Percentiles rank a stretch among this genome's conserved stretches.
These are phyloP conservation scores for Populus euphratica DNA, from an alignment of 345 rosid species.

Conservation along the genomic window DNA sequence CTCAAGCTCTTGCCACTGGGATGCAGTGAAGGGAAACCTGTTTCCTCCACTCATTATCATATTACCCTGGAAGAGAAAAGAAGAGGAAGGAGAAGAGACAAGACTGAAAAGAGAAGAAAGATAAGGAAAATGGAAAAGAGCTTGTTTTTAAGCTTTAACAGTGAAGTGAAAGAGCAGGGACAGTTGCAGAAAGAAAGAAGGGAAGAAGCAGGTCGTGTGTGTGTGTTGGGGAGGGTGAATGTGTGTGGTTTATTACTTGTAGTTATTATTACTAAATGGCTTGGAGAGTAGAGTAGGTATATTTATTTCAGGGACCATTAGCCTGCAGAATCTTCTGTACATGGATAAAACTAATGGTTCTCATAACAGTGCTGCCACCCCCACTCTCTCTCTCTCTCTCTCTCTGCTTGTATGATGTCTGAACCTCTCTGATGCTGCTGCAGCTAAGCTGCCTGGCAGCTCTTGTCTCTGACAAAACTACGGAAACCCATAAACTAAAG, in stretches of 20 bases:
- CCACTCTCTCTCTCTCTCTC: slow-evolving; percentile 13
- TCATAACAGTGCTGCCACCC: slow-evolving; percentile 40
- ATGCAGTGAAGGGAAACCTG: slow-evolving; percentile 68
- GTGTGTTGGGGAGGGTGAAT: neutral
- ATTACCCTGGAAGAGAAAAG: neutral
- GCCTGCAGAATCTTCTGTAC: slow-evolving; percentile 62
- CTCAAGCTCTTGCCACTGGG: slow-evolving; percentile 92
- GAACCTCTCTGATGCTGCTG: slow-evolving; percentile 43
- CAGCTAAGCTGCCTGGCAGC: slow-evolving; percentile 48
- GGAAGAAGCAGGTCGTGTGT: neutral
- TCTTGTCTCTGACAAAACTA: slow-evolving; percentile 70
- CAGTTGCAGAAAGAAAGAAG: slow-evolving; percentile 3
- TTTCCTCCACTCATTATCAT: slow-evolving; percentile 34
- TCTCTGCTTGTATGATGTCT: slow-evolving; percentile 40
- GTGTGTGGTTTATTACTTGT: neutral
- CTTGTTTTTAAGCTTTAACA: neutral
- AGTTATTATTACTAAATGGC: neutral
- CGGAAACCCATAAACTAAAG: slow-evolving; percentile 68
- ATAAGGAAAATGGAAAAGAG: neutral
- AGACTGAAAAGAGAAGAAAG: neutral
- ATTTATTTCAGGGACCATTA: slow-evolving; percentile 66
- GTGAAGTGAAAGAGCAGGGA: slow-evolving; percentile 4
- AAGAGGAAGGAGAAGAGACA: neutral
- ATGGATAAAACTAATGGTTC: slow-evolving; percentile 60
- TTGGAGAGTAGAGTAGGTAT: slow-evolving; percentile 42